phyloP scores from a whole-genome alignment of 768 basidiomycete genomes.

The Tylopilus felleus region DNA sequence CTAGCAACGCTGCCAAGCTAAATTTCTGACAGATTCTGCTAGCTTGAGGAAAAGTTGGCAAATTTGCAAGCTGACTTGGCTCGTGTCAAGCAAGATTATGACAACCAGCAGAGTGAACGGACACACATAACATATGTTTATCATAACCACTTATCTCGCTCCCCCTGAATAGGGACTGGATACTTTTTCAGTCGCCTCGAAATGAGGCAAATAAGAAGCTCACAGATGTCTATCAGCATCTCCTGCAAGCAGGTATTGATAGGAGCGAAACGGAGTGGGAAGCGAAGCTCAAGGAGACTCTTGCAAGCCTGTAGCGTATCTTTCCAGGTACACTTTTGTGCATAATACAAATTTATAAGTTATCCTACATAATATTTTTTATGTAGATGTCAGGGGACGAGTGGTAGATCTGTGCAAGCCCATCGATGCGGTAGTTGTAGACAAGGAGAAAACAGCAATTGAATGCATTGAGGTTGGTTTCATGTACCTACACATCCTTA shows the following conservation, averaged over 20 bases:
- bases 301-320: constrained; percentile 78
- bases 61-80: constrained; percentile 59
- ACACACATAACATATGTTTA: constrained; percentile 62
- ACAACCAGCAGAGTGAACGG: constrained; percentile 82
- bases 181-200: constrained; percentile 73
- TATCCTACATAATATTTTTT: not conserved
- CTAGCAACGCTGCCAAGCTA: too few species aligned
- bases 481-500: not conserved
- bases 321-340: constrained; percentile 66
- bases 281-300: constrained; percentile 77
- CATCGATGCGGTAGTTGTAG: constrained; percentile 93
- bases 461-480: constrained; percentile 87
- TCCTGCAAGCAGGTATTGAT: constrained; percentile 89
- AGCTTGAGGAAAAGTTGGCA: constrained; percentile 60
- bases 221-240: constrained; percentile 71
- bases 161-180: not conserved
- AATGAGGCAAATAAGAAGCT: constrained; percentile 92
- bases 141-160: not conserved
- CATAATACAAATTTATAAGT: not conserved
- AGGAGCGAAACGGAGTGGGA: constrained; percentile 85
- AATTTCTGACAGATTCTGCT: not conserved
- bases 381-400: constrained; percentile 82
- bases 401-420: constrained; percentile 95
- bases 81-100: constrained; percentile 69
- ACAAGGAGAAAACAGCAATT: constrained; percentile 95